phyloP scores from a whole-genome alignment of 805 yeast genomes.

The Candida yuanshanica region DNA sequence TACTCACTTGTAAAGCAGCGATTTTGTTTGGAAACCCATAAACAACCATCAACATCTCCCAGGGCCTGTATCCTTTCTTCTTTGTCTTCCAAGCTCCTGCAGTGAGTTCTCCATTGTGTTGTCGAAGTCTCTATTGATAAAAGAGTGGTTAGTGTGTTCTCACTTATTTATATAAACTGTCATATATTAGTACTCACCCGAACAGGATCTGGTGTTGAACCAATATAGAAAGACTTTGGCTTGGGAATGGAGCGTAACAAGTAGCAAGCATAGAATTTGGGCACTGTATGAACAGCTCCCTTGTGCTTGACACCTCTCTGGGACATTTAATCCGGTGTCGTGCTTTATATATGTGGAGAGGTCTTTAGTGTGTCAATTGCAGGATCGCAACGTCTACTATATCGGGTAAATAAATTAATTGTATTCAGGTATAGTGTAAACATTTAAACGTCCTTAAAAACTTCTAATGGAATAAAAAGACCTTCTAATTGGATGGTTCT shows the following conservation, averaged over 20 bases:
- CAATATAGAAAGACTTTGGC: slow-evolving; percentile 61
- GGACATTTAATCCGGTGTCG: slow-evolving; percentile 4
- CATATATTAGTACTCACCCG: slow-evolving; percentile 26
- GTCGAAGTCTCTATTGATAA: slow-evolving; percentile 51
- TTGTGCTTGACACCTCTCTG: slow-evolving; percentile 3
- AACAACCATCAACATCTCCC: slow-evolving; percentile 62
- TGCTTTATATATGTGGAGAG: neutral
- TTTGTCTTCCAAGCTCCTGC: slow-evolving; percentile 74
- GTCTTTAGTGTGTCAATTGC: too few species aligned
- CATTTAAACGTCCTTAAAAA: too few species aligned
- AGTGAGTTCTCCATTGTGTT: slow-evolving; percentile 67
- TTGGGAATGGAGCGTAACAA: slow-evolving; percentile 55
- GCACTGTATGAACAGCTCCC: slow-evolving; percentile 16
- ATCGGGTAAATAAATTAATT: too few species aligned
- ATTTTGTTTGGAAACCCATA: slow-evolving; percentile 68
- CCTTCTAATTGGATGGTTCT: too few species aligned
- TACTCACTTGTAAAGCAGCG: slow-evolving; percentile 50
- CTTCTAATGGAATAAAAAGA: too few species aligned
- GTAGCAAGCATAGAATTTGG: slow-evolving; percentile 64
- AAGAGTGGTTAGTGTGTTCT: too few species aligned
- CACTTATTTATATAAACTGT: too few species aligned
- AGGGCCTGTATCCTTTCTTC: slow-evolving; percentile 54
- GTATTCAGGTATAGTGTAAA: too few species aligned
- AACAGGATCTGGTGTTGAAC: slow-evolving; percentile 76
- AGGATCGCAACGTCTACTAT: too few species aligned